Base-by-base conservation (phyloP, 2,329 filamentous ascomycete genomes). In the Nemania abortiva region DNA sequence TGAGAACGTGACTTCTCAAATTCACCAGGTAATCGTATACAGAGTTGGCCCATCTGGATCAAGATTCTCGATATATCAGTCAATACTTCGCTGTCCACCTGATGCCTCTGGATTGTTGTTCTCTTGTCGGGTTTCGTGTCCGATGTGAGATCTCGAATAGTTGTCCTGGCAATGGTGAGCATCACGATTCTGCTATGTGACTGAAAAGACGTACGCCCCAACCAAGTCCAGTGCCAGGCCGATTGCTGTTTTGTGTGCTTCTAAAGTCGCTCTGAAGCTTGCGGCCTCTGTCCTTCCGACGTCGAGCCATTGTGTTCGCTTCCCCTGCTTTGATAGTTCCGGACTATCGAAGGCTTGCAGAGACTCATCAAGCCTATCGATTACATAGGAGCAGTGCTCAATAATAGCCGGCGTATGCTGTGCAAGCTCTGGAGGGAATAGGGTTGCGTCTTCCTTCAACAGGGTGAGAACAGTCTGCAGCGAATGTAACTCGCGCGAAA, bases 1-100 rank as follows among this genome's bases (percentile, higher is more conserved):
- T 92, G 89, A 63, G 91, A 89, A n/a, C 90, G 87, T 79, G 88
- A 89, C 70, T 87, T 87, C 75, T 89, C 90, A 77, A 93, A 76
- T 39, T 81, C 79, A n/a, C 72, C 66, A n/a, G 79, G 76, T 6
- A 82, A 58, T 22, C 76, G 74, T 20, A 73, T 70, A 10, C 77
- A 75, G 6, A 82, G 68, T 22, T 79, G 74, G 58, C 75, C 74
- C 72, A 83, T 80, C 55, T 80, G 77, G 18, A 77, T 76, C 7
- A 81, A 71, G 6, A 83, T 73, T 13, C 73, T 76, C 1, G 77
- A 75, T 20, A 81, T 72, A 45, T 83, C 80, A 53, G 77, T 74
- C 18, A 75, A 45, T 11, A 75, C 73, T 34, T 76, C 74, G 15
- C 70, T 65, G 42, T 72, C 74, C 15, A 73, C 71, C 54, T 75